These are phyloP conservation scores for Cicer judaicum DNA, from an alignment of 306 rosid genomes.

Conservation along the genomic window DNA sequence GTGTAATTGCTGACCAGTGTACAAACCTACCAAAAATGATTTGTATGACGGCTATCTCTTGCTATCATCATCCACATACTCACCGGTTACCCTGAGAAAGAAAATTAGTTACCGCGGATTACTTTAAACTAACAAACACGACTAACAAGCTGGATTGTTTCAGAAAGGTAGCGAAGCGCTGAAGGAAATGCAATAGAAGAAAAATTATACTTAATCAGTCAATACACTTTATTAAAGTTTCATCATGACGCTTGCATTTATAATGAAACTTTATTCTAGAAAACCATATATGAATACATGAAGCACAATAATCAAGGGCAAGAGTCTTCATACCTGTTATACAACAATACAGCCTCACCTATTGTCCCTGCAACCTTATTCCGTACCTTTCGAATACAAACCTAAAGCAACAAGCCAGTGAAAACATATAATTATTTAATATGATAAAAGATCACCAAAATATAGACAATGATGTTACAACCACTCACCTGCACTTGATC, in stretches of 20 bases:
- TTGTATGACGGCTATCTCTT: constrained; percentile 17
- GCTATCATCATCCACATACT: constrained; percentile 38
- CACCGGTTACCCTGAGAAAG: constrained; percentile 78
- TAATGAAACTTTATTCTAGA: constrained; percentile 5
- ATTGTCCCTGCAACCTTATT: constrained; percentile 89
- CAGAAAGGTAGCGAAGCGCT: background rate
- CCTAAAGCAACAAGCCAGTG: constrained; percentile 52
- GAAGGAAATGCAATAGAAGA: no score
- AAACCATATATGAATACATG: constrained; percentile 23
- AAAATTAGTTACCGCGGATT: background rate
- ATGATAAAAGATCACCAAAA: constrained; percentile 27
- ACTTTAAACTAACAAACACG: background rate
- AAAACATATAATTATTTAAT: constrained; percentile 17
- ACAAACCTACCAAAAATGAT: constrained; percentile 13
- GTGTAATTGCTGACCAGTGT: constrained; percentile 23
- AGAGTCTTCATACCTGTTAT: constrained; percentile 64
- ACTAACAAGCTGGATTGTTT: background rate
- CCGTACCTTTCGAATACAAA: constrained; percentile 83
- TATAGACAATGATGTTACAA: constrained; percentile 1
- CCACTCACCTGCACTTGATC: constrained; percentile 78
- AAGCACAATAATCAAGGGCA: constrained; percentile 8
- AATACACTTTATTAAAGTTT: background rate
- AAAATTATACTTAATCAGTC: background rate
- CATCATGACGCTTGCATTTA: background rate
- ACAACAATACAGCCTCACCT: constrained; percentile 70